Evolutionary conservation across 2,329 filamentous ascomycete species (phyloP).

Genomic region (Aureobasidium sp.): DNA sequence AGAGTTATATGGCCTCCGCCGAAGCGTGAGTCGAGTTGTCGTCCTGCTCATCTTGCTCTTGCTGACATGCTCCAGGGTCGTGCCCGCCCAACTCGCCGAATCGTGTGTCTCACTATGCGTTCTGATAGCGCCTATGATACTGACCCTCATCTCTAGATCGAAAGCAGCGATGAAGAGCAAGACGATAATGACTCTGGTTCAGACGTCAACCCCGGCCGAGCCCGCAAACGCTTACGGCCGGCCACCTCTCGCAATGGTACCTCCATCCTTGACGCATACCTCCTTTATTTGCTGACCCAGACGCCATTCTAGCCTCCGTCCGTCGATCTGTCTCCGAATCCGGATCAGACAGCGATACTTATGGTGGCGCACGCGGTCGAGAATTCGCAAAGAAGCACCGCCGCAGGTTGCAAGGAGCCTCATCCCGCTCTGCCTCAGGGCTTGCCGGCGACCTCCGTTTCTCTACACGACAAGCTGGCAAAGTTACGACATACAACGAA

Average conservation of each 20-base stretch:
- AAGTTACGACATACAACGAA: conserved; percentile 63
- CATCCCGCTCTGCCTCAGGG: conserved; percentile 53
- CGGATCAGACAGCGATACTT: conserved; percentile 61
- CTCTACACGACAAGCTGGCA: conserved; percentile 78
- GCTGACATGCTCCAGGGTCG: conserved; percentile 45
- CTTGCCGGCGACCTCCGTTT: conserved; percentile 74
- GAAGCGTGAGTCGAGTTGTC: conserved; percentile 62
- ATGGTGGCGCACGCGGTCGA: conserved; percentile 67
- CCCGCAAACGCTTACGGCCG: conserved; percentile 61
- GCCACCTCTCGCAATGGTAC: conserved; percentile 54
- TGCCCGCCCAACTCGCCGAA: conserved; percentile 54
- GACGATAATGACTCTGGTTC: conserved; percentile 60
- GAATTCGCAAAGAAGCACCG: conserved; percentile 65
- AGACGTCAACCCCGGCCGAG: conserved; percentile 56
- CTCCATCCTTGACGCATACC: conserved; percentile 22
- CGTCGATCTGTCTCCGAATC: conserved; percentile 53
- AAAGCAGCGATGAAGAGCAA: conserved; percentile 50
- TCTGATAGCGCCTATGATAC: background rate
- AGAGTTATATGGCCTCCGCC: conserved; percentile 85
- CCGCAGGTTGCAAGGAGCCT: conserved; percentile 59
- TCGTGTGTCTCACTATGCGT: conserved; percentile 40
- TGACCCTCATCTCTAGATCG: conserved; percentile 39
- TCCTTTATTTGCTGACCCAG: conserved; percentile 34
- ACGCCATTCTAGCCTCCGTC: conserved; percentile 23
- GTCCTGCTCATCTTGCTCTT: conserved; percentile 9